A percentile compares a stretch with the other conserved stretches of the same genome.
These are phyloP conservation scores for Tolypocladium ophioglossoides DNA, from an alignment of 2,329 filamentous ascomycete genomes.

Conservation along the genomic window DNA sequence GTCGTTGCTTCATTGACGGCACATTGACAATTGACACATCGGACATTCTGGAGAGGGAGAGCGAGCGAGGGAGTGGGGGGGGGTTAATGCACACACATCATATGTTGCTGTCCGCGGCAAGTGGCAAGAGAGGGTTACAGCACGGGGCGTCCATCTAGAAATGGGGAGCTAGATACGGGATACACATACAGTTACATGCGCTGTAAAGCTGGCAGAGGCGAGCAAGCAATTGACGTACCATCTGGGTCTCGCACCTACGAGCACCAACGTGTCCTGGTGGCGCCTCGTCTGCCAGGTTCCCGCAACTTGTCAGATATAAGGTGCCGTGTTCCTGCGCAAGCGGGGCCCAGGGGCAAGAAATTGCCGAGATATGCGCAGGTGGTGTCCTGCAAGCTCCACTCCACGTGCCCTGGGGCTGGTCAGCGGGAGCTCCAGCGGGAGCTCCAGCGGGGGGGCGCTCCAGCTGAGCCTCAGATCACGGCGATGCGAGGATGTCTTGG, in stretches of 20 bases:
- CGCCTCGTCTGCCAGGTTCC: too few species aligned
- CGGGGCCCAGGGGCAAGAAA: background rate
- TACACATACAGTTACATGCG: background rate
- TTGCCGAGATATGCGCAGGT: background rate
- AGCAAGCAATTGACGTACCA: background rate
- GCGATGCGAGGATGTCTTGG: too few species aligned
- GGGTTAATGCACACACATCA: too few species aligned
- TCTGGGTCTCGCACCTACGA: background rate
- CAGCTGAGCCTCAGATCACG: background rate
- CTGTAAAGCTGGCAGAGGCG: background rate
- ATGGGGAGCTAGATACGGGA: background rate
- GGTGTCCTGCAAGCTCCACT: background rate
- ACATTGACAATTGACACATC: background rate
- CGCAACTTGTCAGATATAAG: too few species aligned
- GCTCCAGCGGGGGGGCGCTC: too few species aligned
- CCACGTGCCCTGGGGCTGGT: background rate
- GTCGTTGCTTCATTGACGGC: background rate
- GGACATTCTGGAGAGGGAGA: background rate
- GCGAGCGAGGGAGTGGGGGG: background rate
- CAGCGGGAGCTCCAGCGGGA: too few species aligned
- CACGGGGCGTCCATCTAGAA: background rate
- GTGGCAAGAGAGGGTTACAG: background rate
- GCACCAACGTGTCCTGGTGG: background rate
- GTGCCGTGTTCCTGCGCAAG: conserved; percentile 1
- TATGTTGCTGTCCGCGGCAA: background rate